Conservation (phyloP, 2,329 filamentous ascomycete genomes). For the Paracorniculantispora psalliotae region DNA sequence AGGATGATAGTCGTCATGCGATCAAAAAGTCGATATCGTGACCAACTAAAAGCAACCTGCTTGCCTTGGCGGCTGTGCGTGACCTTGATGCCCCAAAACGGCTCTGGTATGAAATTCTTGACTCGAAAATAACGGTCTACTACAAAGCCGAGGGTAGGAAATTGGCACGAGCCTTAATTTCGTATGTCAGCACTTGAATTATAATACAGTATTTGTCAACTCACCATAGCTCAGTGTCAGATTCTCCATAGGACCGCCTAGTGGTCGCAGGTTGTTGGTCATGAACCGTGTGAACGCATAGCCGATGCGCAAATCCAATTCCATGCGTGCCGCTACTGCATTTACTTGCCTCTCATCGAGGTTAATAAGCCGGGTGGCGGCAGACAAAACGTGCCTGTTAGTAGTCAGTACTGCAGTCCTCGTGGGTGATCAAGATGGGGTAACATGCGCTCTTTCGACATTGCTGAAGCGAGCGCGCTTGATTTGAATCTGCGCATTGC, state of each 20-base stretch:
- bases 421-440: constrained; percentile 10
- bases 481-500: constrained; percentile 69
- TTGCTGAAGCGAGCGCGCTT: constrained; percentile 93
- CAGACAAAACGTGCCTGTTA: constrained; percentile 74
- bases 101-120: constrained; percentile 85
- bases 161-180: constrained; percentile 76
- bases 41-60: constrained; percentile 81
- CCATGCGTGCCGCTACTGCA: constrained; percentile 83
- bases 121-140: constrained; percentile 95
- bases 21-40: constrained; percentile 79
- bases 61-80: constrained; percentile 72
- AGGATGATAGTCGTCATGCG: constrained; percentile 73
- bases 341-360: constrained; percentile 83
- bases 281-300: constrained; percentile 88
- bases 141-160: constrained; percentile 93
- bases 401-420: constrained; percentile 8
- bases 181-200: constrained; percentile 9
- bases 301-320: constrained; percentile 87
- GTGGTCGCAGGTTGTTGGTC: constrained; percentile 67
- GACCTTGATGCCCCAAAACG: constrained; percentile 89
- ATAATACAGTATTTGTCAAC: background rate
- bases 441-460: constrained; percentile 75
- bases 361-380: constrained; percentile 69
- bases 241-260: constrained; percentile 63
- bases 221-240: constrained; percentile 76